Conservation (phyloP, 169 alveolate species). For the Plasmodium berghei region DNA sequence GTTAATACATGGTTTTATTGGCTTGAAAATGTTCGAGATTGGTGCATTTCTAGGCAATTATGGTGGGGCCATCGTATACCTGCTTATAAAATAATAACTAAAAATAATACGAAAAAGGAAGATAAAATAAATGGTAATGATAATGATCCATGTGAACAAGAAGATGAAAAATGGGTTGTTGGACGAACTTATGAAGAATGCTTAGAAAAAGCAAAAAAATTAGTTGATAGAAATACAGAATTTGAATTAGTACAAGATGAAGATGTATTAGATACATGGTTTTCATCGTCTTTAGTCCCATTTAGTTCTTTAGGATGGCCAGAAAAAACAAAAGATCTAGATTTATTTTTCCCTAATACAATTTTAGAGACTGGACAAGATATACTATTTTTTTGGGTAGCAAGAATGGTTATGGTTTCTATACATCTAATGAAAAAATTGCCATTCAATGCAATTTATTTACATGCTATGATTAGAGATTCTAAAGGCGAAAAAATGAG, state of each 20-base stretch:
- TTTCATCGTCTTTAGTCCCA: slow-evolving; percentile 98
- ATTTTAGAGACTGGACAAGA: slow-evolving; percentile 99
- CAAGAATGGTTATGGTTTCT: slow-evolving; percentile 99
- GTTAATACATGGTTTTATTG: slow-evolving; percentile 97
- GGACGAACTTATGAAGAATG: slow-evolving; percentile 93
- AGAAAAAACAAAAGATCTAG: slow-evolving; percentile 91
- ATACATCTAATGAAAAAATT: slow-evolving; percentile 94
- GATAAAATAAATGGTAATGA: not conserved
- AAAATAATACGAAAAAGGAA: slow-evolving; percentile 36
- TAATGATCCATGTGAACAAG: not conserved
- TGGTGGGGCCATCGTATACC: slow-evolving; percentile 99
- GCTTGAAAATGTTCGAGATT: slow-evolving; percentile 98
- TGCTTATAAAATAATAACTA: slow-evolving; percentile 92
- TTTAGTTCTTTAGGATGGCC: slow-evolving; percentile 99
- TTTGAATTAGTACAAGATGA: slow-evolving; percentile 95
- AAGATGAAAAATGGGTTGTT: slow-evolving; percentile 93
- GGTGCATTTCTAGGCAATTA: slow-evolving; percentile 99
- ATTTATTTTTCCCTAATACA: slow-evolving; percentile 96
- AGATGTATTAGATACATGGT: slow-evolving; percentile 99
- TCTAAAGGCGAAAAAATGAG: slow-evolving; percentile 98
- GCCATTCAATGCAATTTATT: slow-evolving; percentile 97
- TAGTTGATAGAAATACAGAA: slow-evolving; percentile 83
- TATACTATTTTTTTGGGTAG: slow-evolving; percentile 99
- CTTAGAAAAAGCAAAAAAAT: slow-evolving; percentile 89
- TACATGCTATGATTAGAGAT: slow-evolving; percentile 99